Evolutionary conservation across 129 eudicot genomes (phyloP), one percentile per base, ranked within the genome.

Genomic region (Helianthus tuberosus): DNA sequence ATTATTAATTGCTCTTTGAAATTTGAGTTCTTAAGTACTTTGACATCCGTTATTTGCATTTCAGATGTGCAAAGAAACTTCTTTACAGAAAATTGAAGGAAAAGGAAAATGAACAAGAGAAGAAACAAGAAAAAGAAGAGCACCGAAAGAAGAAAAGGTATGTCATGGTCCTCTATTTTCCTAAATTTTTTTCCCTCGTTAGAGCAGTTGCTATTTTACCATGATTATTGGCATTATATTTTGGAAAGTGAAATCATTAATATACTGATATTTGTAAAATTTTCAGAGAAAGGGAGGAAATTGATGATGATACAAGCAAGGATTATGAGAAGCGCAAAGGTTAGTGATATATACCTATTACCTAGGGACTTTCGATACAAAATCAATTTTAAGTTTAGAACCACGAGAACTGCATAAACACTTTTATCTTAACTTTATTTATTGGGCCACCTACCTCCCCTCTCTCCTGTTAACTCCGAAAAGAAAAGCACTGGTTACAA

Each of bases 21-120:
- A 67, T 67, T 20, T 17, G 6, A 29, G 62, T 16, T 64, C 16
- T 4, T 27, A 27, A 27, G 51, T n/a, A 25, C 35, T 43, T 62
- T 20, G 35, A 17, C 8, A 5, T 16, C 17, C 17, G 3, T 55
- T 55, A 43, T 66, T 74, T 60, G 63, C 39, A 17, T 20, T 70
- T 29, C 48, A 92, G 98, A 71, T 93, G 98, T 67, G 90, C 93
- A 32, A 91, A 90, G 80, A 93, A 88, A 87, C 96, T 93, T 64
- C 76, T 76, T 35, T 88, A 90, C 77, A 90, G 80, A 77, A 93
- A 87, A 66, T 66, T 57, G 52, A 93, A 86, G 62, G 96, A 90
- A 81, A 86, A 86, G 70, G 96, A 87, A 72, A 89, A 88, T 81
- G 86, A 83, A 78, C 32, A 27, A 27, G 63, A 69, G 66, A 81